A percentile compares a stretch with the other conserved stretches of the same genome.
These are phyloP conservation scores for Alternaria angustiovoidea DNA, from an alignment of 2,329 filamentous ascomycete species.

Conservation along the genomic window DNA sequence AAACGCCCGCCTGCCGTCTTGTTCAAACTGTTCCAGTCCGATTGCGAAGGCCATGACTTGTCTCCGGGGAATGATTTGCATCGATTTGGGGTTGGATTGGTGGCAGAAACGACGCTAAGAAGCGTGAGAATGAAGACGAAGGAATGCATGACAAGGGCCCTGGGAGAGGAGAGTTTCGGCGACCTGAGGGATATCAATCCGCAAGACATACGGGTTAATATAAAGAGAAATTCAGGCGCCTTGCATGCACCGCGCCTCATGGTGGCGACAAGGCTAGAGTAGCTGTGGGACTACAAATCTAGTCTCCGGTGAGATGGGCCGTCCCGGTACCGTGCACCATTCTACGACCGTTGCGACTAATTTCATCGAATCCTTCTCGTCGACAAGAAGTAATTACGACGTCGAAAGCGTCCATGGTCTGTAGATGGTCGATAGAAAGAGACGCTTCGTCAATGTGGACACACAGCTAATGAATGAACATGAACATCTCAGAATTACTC, in stretches of 20 bases:
- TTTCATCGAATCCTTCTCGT: not conserved
- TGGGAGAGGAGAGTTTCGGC: not conserved
- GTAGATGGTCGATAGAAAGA: not conserved
- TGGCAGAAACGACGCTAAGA: conserved; percentile 12
- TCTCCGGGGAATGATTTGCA: conserved; percentile 38
- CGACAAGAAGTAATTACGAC: not conserved
- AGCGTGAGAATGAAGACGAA: conserved; percentile 4
- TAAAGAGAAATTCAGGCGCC: conserved; percentile 4
- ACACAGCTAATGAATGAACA: not conserved
- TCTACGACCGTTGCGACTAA: not conserved
- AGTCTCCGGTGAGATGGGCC: conserved; percentile 11
- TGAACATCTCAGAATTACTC: not conserved
- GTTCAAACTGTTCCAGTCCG: conserved; percentile 30
- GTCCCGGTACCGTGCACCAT: not conserved
- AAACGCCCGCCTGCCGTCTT: conserved; percentile 27
- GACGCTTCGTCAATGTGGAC: not conserved
- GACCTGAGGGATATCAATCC: not conserved
- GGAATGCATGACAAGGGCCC: conserved; percentile 8
- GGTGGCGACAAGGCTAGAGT: conserved; percentile 5
- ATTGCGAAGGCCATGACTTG: conserved; percentile 25
- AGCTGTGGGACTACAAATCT: not conserved
- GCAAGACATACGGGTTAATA: conserved; percentile 3
- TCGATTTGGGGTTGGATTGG: conserved; percentile 1
- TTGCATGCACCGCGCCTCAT: not conserved
- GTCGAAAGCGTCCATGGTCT: not conserved